These are phyloP conservation scores for Penicillium arizonense DNA, from an alignment of 495 filamentous ascomycete genomes.

Conservation along the genomic window DNA sequence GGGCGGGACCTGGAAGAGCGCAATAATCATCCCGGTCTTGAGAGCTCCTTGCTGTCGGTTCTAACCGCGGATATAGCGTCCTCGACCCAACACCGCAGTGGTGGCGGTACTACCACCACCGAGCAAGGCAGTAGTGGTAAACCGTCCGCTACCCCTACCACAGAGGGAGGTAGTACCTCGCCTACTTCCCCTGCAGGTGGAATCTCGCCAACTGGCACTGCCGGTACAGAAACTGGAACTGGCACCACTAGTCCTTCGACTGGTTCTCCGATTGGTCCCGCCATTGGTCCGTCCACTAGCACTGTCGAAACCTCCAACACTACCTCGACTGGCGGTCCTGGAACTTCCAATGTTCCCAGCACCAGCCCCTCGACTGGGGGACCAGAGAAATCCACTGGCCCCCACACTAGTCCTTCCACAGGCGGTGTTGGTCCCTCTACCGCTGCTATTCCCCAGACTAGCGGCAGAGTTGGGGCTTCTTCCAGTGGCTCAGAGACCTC, in stretches of 20 bases:
- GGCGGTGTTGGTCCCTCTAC: neutral
- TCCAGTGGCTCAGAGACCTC: neutral
- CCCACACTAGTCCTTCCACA: neutral
- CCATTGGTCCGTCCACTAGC: too few relatives aligned
- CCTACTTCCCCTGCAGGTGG: neutral
- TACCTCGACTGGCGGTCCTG: too few relatives aligned
- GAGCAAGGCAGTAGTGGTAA: neutral
- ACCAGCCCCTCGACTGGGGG: neutral
- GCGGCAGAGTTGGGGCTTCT: neutral
- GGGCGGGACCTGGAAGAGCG: slow-evolving; percentile 7
- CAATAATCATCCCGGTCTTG: neutral
- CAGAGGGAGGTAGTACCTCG: neutral
- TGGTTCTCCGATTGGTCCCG: too few relatives aligned
- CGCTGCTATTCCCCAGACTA: neutral
- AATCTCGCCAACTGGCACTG: too few relatives aligned
- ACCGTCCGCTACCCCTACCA: neutral
- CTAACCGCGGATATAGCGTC: slow-evolving; percentile 5
- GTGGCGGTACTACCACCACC: neutral
- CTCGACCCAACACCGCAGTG: neutral
- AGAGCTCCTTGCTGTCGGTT: slow-evolving; percentile 8
- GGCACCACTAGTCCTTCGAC: too few relatives aligned
- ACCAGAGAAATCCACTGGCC: neutral
- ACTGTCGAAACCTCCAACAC: too few relatives aligned
- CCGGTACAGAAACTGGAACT: too few relatives aligned
- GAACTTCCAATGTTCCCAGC: too few relatives aligned